These are phyloP conservation scores for Verticillium dahliae DNA, from an alignment of 2,329 filamentous ascomycete genomes.

Conservation along the genomic window DNA sequence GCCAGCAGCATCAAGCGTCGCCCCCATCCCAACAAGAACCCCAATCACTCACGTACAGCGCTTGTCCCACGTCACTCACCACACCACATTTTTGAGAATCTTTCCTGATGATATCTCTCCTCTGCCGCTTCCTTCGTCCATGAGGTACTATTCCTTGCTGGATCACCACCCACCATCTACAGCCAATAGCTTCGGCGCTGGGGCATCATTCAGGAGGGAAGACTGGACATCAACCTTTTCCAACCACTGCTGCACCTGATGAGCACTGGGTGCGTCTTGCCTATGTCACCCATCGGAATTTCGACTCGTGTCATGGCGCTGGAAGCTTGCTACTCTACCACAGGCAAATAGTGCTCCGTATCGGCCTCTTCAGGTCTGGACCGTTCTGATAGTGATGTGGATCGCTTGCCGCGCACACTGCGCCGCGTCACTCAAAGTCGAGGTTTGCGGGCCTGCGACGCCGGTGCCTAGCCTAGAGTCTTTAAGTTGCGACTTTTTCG, in stretches of 20 bases:
- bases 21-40: not conserved
- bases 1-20: not conserved
- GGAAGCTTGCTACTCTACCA: constrained; percentile 19
- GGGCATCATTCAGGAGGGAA: constrained; percentile 35
- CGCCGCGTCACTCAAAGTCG: constrained; percentile 38
- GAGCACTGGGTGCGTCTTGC: constrained; percentile 39
- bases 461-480: constrained; percentile 26
- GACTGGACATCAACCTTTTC: constrained; percentile 34
- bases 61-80: not conserved
- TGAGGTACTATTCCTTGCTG: too few relatives aligned
- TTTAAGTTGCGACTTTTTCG: constrained; percentile 27
- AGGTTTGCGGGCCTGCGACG: constrained; percentile 26
- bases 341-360: constrained; percentile 40
- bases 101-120: not conserved
- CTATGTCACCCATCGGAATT: constrained; percentile 32
- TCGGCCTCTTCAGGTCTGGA: constrained; percentile 38
- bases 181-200: constrained; percentile 47
- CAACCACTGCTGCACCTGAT: constrained; percentile 38
- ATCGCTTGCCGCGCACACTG: constrained; percentile 32
- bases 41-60: not conserved
- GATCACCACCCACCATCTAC: constrained; percentile 31
- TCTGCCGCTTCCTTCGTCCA: constrained; percentile 36
- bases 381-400: constrained; percentile 30
- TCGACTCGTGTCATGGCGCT: constrained; percentile 18
- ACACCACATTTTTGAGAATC: not conserved